Base-by-base conservation (phyloP, 805 yeast genomes). In the Groenewaldozyma tartarivorans region DNA sequence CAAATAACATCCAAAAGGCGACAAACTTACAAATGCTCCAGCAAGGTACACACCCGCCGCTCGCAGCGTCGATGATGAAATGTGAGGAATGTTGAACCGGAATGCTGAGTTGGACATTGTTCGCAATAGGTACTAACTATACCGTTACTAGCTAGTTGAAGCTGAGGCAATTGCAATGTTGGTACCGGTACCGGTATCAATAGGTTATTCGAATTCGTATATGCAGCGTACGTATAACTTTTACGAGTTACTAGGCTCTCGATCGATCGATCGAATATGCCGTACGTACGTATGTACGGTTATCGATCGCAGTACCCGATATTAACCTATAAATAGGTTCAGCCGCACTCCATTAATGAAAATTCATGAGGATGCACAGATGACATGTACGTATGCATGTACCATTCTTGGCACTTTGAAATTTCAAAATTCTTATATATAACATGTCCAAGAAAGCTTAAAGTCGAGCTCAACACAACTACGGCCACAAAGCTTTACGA, bases 51-150 rank as follows among this genome's bases (percentile, higher is more conserved):
- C 86, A 13, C 94, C 90, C 33, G 72, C 60, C 1, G 86, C 71
- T 53, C 92, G 68, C 33, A 84, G 67, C 33, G 80, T 71, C 39
- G 77, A 75, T 5, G 92, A 78, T 50, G 79, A 75, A 39, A 94
- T 72, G 51, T 85, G 73, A 4, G 75, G 71, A 15, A 75, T 53
- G 36, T 72, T 72, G 61, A 83, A 75, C 47, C 81, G 72, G 60
- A 84, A 83, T 33, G 81, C 62, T 51, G 79, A 64, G 38, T 69
- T 42, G 22, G 43, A 18, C 41, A 40, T 35, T 35, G 17, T 26
- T 40, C 36, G 35, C 22, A 29, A 24, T 24, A 24, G 13, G 29
- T 24, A 9, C 13, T 24, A 24, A 24, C 29, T 24, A 9, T 9
- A 24, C 11, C 13, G 29, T 24, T 24, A 24, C 29, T 24, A 24